A percentile compares a stretch with the other conserved stretches of the same genome.
Evolutionary conservation across 495 filamentous ascomycete genomes (phyloP).

Genomic region (Aspergillus coremiiformis): DNA sequence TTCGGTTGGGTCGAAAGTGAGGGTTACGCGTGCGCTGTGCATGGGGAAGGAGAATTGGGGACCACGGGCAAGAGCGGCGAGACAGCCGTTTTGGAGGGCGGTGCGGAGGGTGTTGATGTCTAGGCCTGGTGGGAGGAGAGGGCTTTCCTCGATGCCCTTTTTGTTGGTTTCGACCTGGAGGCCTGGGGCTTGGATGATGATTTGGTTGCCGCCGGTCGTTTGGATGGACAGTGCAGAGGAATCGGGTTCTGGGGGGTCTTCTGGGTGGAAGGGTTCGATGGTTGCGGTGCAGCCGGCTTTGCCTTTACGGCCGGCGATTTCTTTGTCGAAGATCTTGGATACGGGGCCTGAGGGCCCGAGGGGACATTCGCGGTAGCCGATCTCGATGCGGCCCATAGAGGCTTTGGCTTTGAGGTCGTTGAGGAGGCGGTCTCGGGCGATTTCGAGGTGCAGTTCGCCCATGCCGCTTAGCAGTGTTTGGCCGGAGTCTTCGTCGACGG

Average conservation of each 20-base stretch:
- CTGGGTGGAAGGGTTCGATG: slow-evolving; percentile 51
- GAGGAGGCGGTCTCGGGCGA: slow-evolving; percentile 79
- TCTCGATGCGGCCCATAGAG: slow-evolving; percentile 85
- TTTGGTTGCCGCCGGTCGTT: slow-evolving; percentile 48
- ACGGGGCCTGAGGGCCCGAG: slow-evolving; percentile 45
- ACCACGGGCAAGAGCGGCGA: slow-evolving; percentile 81
- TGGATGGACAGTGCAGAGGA: slow-evolving; percentile 23
- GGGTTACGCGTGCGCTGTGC: slow-evolving; percentile 56
- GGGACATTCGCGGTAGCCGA: slow-evolving; percentile 83
- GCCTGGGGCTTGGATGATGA: slow-evolving; percentile 46
- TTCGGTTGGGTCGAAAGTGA: slow-evolving; percentile 56
- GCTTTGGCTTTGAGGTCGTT: slow-evolving; percentile 86
- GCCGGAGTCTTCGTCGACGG: slow-evolving; percentile 78
- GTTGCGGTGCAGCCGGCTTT: slow-evolving; percentile 67
- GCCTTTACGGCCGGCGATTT: slow-evolving; percentile 70
- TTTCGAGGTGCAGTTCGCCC: slow-evolving; percentile 97
- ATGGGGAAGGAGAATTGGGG: slow-evolving; percentile 70
- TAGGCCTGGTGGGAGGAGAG: slow-evolving; percentile 51
- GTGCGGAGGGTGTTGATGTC: slow-evolving; percentile 49
- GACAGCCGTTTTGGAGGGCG: slow-evolving; percentile 66
- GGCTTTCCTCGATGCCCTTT: slow-evolving; percentile 32
- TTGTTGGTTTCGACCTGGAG: slow-evolving; percentile 34
- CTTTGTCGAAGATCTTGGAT: slow-evolving; percentile 62
- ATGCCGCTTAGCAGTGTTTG: slow-evolving; percentile 92
- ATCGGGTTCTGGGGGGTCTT: slow-evolving; percentile 7